phyloP scores from a whole-genome alignment of 495 filamentous ascomycete species.

The Lophium mytilinum region DNA sequence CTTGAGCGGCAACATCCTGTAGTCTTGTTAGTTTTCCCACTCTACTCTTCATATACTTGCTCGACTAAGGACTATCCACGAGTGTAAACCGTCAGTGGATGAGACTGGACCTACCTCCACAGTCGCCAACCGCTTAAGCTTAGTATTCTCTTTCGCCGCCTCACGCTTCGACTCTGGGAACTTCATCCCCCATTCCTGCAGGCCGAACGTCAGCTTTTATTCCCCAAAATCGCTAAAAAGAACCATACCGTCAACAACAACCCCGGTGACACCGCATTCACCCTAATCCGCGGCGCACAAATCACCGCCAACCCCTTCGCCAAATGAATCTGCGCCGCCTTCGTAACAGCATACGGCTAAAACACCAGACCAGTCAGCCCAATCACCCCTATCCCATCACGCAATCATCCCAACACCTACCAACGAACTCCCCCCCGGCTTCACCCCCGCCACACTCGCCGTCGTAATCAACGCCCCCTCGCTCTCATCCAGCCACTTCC shows the following conservation, averaged over 20 bases:
- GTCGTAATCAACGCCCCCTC: slow-evolving; percentile 49
- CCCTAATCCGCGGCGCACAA: slow-evolving; percentile 44
- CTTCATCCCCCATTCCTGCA: slow-evolving; percentile 43
- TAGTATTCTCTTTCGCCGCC: slow-evolving; percentile 36
- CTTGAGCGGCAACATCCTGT: slow-evolving; percentile 33
- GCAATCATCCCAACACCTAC: slow-evolving; percentile 21
- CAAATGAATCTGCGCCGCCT: slow-evolving; percentile 51
- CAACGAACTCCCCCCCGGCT: slow-evolving; percentile 43
- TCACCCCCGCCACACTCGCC: slow-evolving; percentile 46
- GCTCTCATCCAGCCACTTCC: slow-evolving; percentile 39
- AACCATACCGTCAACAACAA: slow-evolving; percentile 39
- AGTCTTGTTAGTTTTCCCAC: background rate
- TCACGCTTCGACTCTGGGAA: slow-evolving; percentile 42
- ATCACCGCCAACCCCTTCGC: slow-evolving; percentile 44
- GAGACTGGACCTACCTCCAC: slow-evolving; percentile 36
- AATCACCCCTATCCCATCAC: background rate
- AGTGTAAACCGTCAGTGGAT: background rate
- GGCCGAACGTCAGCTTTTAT: background rate
- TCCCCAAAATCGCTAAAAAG: too few species aligned
- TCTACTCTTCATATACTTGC: background rate
- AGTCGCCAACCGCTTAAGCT: slow-evolving; percentile 44
- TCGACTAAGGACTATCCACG: background rate
- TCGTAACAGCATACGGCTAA: slow-evolving; percentile 42
- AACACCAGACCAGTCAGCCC: background rate
- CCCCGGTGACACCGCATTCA: slow-evolving; percentile 48